Evolutionary conservation across 2,329 filamentous ascomycete species (phyloP).

Genomic region (Aspergillus flavus): DNA sequence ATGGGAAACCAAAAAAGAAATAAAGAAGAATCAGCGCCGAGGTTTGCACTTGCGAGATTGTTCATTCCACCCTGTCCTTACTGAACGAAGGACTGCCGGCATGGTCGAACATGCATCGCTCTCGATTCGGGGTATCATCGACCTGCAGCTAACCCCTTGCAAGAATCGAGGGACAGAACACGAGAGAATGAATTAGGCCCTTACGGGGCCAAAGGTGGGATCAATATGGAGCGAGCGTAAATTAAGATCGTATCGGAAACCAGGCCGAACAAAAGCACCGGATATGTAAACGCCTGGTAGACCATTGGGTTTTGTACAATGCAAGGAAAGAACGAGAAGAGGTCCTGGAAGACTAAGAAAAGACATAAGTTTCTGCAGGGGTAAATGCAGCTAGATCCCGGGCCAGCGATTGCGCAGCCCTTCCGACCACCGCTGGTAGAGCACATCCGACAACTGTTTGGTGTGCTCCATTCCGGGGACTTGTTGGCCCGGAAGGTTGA

Average conservation of each 20-base stretch:
- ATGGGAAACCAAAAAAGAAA: constrained; percentile 1
- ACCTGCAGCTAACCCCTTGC: constrained; percentile 16
- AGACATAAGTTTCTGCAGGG: constrained; percentile 2
- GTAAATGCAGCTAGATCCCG: constrained; percentile 25
- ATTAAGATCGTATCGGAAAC: constrained; percentile 2
- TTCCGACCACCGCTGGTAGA: constrained; percentile 89
- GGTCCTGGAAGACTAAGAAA: background rate
- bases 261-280: background rate
- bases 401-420: constrained; percentile 74
- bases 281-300: constrained; percentile 4
- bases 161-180: background rate
- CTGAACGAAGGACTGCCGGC: background rate
- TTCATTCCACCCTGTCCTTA: background rate
- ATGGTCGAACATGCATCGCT: background rate
- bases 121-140: constrained; percentile 9
- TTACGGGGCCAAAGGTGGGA: background rate
- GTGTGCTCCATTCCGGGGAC: constrained; percentile 87
- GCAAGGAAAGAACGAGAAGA: constrained; percentile 7
- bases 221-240: constrained; percentile 9
- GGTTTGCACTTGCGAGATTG: background rate
- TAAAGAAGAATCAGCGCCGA: background rate
- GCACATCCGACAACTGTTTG: constrained; percentile 82
- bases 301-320: constrained; percentile 11
- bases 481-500: constrained; percentile 58
- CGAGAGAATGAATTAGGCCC: constrained; percentile 1